Percentiles rank a stretch among this genome's conserved stretches.
Conservation (phyloP, 768 basidiomycete genomes). For the Pleurotus ostreatus region DNA sequence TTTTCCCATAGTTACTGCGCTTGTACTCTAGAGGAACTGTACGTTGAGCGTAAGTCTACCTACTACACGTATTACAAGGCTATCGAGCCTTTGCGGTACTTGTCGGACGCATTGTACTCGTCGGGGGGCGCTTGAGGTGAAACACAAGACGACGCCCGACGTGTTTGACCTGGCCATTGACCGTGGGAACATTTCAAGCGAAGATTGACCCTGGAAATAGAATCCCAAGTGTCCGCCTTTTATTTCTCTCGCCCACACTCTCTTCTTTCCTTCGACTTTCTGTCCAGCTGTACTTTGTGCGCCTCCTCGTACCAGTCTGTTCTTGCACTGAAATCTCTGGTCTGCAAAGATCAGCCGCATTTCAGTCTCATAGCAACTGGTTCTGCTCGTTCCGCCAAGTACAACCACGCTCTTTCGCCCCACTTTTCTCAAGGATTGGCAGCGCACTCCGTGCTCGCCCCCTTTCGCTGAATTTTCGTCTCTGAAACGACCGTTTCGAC, state of each 20-base stretch:
- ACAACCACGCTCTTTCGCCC: conserved; percentile 4
- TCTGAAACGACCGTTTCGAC: not conserved
- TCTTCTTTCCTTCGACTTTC: conserved; percentile 5
- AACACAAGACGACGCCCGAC: not conserved
- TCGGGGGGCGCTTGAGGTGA: too few species aligned
- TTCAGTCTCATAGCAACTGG: conserved; percentile 3
- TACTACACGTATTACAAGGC: too few species aligned
- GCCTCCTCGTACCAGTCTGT: not conserved
- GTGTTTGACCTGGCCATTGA: conserved; percentile 3
- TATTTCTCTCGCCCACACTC: conserved; percentile 2
- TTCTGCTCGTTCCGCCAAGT: conserved; percentile 1
- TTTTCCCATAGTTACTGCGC: conserved; percentile 7
- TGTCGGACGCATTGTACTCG: too few species aligned
- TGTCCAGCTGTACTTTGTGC: conserved; percentile 7
- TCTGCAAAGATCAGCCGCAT: not conserved
- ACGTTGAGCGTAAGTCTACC: too few species aligned
- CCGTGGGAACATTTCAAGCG: not conserved
- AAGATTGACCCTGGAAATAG: conserved; percentile 2
- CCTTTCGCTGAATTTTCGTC: not conserved
- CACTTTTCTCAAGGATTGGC: conserved; percentile 3
- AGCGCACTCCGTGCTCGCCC: conserved; percentile 1
- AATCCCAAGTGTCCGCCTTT: not conserved
- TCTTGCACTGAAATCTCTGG: not conserved
- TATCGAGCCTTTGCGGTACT: too few species aligned
- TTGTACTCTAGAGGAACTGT: not conserved